phyloP scores from a whole-genome alignment of 1,284 basidiomycete genomes.

The Somion occarium region DNA sequence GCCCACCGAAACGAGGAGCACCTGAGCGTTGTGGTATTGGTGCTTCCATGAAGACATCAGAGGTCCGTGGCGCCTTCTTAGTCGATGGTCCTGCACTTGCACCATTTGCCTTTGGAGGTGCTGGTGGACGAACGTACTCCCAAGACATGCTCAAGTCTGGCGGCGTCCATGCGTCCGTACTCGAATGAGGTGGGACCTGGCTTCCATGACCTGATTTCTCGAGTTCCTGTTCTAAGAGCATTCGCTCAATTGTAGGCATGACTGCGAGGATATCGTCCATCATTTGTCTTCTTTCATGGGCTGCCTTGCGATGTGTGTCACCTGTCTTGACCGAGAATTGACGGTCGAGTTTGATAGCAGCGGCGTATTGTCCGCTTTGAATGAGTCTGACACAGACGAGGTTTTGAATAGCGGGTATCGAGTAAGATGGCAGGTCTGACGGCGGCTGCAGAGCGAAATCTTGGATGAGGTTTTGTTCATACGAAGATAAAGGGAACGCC shows the following conservation, averaged over 20 bases:
- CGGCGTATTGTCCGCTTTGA: conserved; percentile 66
- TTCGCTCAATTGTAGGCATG: conserved; percentile 54
- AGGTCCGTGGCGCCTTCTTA: not conserved
- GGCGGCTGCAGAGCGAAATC: conserved; percentile 56
- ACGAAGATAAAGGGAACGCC: conserved; percentile 55
- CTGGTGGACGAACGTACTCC: conserved; percentile 37
- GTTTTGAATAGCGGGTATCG: conserved; percentile 67
- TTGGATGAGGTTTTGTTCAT: conserved; percentile 56
- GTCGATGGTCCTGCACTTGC: not conserved
- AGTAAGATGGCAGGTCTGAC: conserved; percentile 37
- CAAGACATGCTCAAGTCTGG: conserved; percentile 44
- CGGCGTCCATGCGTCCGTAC: conserved; percentile 12
- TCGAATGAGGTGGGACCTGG: conserved; percentile 12
- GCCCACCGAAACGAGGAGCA: conserved; percentile 27
- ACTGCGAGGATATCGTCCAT: conserved; percentile 61
- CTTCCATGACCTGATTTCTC: conserved; percentile 19
- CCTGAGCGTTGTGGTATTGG: conserved; percentile 24
- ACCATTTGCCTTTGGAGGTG: not conserved
- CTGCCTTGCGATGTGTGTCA: conserved; percentile 17
- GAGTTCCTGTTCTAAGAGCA: conserved; percentile 47
- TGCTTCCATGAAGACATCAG: conserved; percentile 7
- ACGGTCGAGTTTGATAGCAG: conserved; percentile 73
- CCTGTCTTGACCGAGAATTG: conserved; percentile 41
- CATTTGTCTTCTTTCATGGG: conserved; percentile 58
- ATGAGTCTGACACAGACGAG: conserved; percentile 78